phyloP scores from a whole-genome alignment of 2,329 filamentous ascomycete species.

The Colletotrichum siamense region DNA sequence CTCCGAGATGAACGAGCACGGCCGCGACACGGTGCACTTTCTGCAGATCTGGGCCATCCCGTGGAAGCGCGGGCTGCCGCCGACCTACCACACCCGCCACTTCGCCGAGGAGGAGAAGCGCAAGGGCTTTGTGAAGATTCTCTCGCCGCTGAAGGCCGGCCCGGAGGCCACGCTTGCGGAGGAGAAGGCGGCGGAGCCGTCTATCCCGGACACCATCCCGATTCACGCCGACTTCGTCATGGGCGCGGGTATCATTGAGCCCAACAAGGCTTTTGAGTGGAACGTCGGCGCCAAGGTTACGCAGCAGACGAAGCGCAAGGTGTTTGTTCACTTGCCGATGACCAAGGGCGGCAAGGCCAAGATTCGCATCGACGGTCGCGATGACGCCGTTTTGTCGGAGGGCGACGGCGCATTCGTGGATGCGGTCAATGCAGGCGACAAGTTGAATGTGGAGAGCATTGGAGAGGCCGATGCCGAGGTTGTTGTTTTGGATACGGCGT shows the following conservation, averaged over 20 bases:
- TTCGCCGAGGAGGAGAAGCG: constrained; percentile 78
- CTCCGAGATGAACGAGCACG: constrained; percentile 81
- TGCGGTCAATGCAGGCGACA: constrained; percentile 67
- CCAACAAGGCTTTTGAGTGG: constrained; percentile 72
- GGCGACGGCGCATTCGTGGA: constrained; percentile 84
- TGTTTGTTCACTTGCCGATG: constrained; percentile 84
- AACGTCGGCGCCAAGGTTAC: constrained; percentile 67
- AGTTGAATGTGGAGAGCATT: constrained; percentile 68
- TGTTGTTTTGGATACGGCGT: constrained; percentile 70
- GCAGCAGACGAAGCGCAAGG: constrained; percentile 65
- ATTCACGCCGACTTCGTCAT: constrained; percentile 87
- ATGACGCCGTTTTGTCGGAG: constrained; percentile 72
- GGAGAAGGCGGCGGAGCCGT: constrained; percentile 68
- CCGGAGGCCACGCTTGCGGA: constrained; percentile 63
- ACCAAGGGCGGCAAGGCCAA: constrained; percentile 76
- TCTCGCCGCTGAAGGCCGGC: constrained; percentile 76
- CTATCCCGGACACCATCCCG: constrained; percentile 72
- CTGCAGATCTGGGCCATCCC: constrained; percentile 89
- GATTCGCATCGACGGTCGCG: constrained; percentile 70
- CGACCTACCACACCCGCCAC: constrained; percentile 76
- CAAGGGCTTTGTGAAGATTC: constrained; percentile 73
- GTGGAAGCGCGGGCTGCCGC: constrained; percentile 74
- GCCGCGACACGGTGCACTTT: constrained; percentile 76
- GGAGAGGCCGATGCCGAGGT: constrained; percentile 74
- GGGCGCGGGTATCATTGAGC: constrained; percentile 76